These are phyloP conservation scores for Clohesyomyces aquaticus DNA, from an alignment of 495 filamentous ascomycete species.

Conservation along the genomic window DNA sequence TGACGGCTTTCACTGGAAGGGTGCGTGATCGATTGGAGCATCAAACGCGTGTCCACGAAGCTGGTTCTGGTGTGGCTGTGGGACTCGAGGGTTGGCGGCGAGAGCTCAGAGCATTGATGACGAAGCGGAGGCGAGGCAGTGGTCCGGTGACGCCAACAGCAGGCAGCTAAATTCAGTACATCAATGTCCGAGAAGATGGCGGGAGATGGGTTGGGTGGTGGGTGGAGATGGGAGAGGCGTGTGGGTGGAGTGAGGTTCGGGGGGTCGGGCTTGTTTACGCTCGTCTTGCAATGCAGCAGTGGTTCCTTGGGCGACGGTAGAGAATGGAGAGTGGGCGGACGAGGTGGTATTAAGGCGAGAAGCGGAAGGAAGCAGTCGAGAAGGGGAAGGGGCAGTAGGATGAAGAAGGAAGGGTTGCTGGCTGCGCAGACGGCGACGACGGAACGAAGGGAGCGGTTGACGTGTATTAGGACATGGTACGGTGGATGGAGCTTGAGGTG, in stretches of 20 bases:
- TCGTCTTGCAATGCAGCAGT: conserved; percentile 24
- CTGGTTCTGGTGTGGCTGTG: conserved; percentile 4
- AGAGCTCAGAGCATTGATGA: conserved; percentile 33
- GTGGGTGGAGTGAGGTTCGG: conserved; percentile 2
- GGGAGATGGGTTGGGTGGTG: conserved; percentile 18
- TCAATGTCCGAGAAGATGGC: conserved; percentile 36
- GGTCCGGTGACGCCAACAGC: conserved; percentile 30
- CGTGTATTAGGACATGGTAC: conserved; percentile 18
- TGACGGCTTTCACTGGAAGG: conserved; percentile 32
- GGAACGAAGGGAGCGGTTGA: not conserved
- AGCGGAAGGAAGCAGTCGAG: not conserved
- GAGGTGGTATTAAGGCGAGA: conserved; percentile 14
- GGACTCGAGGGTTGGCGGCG: conserved; percentile 4
- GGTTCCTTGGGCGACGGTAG: conserved; percentile 35
- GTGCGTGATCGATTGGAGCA: conserved; percentile 34
- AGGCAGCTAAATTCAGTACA: conserved; percentile 29
- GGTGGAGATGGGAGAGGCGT: conserved; percentile 12
- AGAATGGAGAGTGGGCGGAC: conserved; percentile 20
- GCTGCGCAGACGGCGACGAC: conserved; percentile 9
- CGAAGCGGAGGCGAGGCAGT: conserved; percentile 10
- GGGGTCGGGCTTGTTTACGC: not conserved
- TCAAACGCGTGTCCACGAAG: conserved; percentile 30
- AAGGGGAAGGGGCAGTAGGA: not conserved
- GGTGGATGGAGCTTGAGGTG: not conserved
- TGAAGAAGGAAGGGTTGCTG: conserved; percentile 17